A percentile compares a stretch with the other conserved stretches of the same genome.
phyloP scores from a whole-genome alignment of 2,329 filamentous ascomycete species.

The Sphaerulina populicola region DNA sequence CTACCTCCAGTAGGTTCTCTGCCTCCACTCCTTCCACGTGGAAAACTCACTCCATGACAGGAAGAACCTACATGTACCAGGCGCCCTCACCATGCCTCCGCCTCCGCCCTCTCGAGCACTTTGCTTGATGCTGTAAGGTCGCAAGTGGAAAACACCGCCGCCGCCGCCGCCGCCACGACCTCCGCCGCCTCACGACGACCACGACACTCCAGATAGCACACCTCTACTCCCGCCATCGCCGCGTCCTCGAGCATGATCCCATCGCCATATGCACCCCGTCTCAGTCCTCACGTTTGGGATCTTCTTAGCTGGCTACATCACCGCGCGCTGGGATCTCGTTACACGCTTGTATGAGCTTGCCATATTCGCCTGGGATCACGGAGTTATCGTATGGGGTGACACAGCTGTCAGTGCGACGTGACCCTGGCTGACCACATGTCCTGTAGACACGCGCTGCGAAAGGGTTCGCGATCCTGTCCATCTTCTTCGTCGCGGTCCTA shows the following conservation, averaged over 20 bases:
- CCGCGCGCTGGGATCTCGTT: conserved; percentile 96
- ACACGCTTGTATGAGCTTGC: conserved; percentile 94
- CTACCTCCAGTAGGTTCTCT: too few relatives aligned
- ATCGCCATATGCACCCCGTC: conserved; percentile 77
- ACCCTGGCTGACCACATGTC: background rate
- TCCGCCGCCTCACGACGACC: background rate
- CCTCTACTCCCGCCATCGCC: background rate
- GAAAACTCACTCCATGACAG: background rate
- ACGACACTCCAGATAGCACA: background rate
- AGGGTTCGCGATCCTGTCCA: conserved; percentile 71
- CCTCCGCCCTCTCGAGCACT: too few relatives aligned
- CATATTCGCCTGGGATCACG: conserved; percentile 97
- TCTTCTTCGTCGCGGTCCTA: conserved; percentile 76
- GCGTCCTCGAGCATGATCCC: conserved; percentile 10
- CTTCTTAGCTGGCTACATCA: conserved; percentile 99
- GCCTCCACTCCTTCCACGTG: background rate
- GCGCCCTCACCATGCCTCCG: background rate
- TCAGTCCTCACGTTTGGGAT: conserved; percentile 92
- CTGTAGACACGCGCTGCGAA: conserved; percentile 71
- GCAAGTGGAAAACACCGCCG: too few relatives aligned
- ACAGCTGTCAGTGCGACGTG: background rate
- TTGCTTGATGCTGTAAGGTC: too few relatives aligned
- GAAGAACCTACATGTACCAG: background rate
- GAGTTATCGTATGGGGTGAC: conserved; percentile 64
- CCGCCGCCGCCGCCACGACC: too few relatives aligned